Conservation (phyloP, 176 grass and related monocot genomes). For the Lolium perenne region DNA sequence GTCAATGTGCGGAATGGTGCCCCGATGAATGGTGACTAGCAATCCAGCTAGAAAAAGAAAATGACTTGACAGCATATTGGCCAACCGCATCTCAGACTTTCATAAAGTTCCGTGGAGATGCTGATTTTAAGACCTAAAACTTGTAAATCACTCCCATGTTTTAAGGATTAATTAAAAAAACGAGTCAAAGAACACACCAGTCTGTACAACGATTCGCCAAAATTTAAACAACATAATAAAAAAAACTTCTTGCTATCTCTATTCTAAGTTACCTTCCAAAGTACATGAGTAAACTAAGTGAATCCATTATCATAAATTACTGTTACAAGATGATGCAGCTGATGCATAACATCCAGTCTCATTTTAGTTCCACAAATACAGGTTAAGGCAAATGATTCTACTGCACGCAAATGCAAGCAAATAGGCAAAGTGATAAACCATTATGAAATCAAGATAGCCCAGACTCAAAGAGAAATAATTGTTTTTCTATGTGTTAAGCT, state of each 20-base stretch:
- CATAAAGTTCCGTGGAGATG: not conserved
- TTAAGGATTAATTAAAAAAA: not conserved
- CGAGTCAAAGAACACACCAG: not conserved
- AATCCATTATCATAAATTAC: not conserved
- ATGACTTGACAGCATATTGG: not conserved
- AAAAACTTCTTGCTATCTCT: not conserved
- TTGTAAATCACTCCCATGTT: not conserved
- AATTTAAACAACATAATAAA: constrained; percentile 14
- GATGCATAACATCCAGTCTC: not conserved
- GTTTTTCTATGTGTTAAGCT: not conserved
- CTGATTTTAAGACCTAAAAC: not conserved
- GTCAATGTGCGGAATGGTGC: not conserved
- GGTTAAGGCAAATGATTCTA: not conserved
- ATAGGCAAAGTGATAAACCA: constrained; percentile 1
- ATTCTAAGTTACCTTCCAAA: not conserved
- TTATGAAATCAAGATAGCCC: not conserved
- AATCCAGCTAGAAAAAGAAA: not conserved
- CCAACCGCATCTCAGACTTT: constrained; percentile 2
- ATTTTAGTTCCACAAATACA: not conserved
- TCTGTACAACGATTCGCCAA: not conserved
- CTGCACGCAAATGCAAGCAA: not conserved
- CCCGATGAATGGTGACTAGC: not conserved
- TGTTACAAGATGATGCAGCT: not conserved
- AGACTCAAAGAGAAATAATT: not conserved
- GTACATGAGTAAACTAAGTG: not conserved